These are phyloP conservation scores for Taphrina betulina DNA, from an alignment of 1,139 yeast genomes.

Conservation along the genomic window DNA sequence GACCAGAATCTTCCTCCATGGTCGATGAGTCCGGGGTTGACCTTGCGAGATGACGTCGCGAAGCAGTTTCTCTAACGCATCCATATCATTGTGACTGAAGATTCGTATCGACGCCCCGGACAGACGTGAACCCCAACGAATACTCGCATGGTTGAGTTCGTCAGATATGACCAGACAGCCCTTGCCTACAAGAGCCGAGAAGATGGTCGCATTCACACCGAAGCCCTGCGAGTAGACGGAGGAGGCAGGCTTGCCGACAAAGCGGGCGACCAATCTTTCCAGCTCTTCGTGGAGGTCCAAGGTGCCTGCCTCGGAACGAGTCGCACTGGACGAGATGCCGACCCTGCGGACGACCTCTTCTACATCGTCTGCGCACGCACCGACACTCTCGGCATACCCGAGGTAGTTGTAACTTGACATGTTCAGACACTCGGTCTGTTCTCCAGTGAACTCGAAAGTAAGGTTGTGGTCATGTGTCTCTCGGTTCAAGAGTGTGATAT, in stretches of 20 bases:
- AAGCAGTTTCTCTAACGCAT: constrained; percentile 64
- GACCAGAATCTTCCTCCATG: constrained; percentile 91
- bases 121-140: constrained; percentile 88
- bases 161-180: constrained; percentile 90
- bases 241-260: constrained; percentile 89
- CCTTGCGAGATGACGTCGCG: constrained; percentile 93
- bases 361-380: constrained; percentile 83
- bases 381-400: constrained; percentile 95
- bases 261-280: constrained; percentile 75
- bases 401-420: constrained; percentile 88
- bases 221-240: constrained; percentile 90
- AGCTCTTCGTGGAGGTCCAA: constrained; percentile 71
- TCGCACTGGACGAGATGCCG: constrained; percentile 78
- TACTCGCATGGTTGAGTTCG: constrained; percentile 92
- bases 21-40: constrained; percentile 93
- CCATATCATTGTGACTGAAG: constrained; percentile 88
- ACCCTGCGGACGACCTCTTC: constrained; percentile 60
- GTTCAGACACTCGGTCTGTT: constrained; percentile 73
- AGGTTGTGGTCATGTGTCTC: constrained; percentile 59
- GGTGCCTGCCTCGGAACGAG: constrained; percentile 73
- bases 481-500: constrained; percentile 76
- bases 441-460: constrained; percentile 69
- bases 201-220: constrained; percentile 91
- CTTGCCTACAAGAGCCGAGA: constrained; percentile 77
- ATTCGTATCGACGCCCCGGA: constrained; percentile 93